Evolutionary conservation across 176 grass and related monocot species (phyloP).

Genomic region (Luzula sylvatica): DNA sequence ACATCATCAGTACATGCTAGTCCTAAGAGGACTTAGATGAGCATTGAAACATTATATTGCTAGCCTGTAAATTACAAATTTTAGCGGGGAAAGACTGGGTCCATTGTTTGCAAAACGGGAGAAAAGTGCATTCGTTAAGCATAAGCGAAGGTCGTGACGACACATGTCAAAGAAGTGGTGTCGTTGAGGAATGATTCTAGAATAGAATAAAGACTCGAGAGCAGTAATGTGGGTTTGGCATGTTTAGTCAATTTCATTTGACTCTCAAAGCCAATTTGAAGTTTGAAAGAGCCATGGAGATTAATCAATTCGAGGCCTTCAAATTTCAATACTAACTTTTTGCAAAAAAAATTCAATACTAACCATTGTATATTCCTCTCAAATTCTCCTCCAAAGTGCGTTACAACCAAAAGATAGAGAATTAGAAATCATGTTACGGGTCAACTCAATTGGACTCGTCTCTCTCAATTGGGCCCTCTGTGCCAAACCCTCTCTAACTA

Average conservation of each 20-base stretch:
- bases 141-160: neutral
- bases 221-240: too few relatives aligned
- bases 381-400: neutral
- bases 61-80: too few relatives aligned
- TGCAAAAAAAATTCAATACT: neutral
- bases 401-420: slow-evolving; percentile 7
- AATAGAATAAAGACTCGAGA: too few relatives aligned
- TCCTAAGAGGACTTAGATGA: too few relatives aligned
- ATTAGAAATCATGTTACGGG: neutral
- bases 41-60: too few relatives aligned
- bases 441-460: neutral
- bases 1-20: too few relatives aligned
- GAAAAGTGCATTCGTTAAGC: neutral
- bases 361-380: neutral
- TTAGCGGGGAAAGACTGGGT: neutral
- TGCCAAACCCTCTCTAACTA: slow-evolving; percentile 7
- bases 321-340: too few relatives aligned
- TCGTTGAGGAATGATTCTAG: too few relatives aligned
- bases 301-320: too few relatives aligned
- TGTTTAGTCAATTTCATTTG: too few relatives aligned
- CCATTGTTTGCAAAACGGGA: neutral
- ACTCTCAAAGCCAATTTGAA: too few relatives aligned
- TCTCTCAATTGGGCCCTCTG: neutral
- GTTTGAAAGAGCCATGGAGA: too few relatives aligned
- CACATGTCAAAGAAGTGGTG: neutral